phyloP scores from a whole-genome alignment of 148 eudicot species.

The Amaranthus cruentus region DNA sequence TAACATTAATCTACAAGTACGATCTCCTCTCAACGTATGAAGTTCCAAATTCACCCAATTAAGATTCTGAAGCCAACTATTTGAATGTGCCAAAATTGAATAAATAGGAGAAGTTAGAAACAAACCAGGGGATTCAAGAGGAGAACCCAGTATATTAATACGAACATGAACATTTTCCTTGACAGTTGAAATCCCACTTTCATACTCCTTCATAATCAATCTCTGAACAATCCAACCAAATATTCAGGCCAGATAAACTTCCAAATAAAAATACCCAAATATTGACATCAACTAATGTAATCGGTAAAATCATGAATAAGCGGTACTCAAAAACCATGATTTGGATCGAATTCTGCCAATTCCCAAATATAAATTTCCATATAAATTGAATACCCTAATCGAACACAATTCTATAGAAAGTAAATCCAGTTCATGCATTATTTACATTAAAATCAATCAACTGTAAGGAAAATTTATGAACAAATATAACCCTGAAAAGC shows the following conservation, averaged over 20 bases:
- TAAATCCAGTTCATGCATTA: not conserved
- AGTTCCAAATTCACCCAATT: not conserved
- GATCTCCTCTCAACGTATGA: not conserved
- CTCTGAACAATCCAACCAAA: constrained; percentile 32
- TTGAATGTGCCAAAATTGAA: not conserved
- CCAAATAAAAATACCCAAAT: not conserved
- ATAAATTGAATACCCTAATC: too few relatives aligned
- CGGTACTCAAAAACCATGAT: too few relatives aligned
- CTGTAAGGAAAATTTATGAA: not conserved
- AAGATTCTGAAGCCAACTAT: too few relatives aligned
- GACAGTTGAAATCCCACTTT: constrained; percentile 37
- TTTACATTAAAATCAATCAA: not conserved
- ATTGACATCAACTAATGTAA: too few relatives aligned
- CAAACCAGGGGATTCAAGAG: constrained; percentile 73
- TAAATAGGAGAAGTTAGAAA: not conserved
- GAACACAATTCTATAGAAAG: too few relatives aligned
- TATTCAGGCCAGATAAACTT: not conserved
- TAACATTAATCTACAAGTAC: too few relatives aligned
- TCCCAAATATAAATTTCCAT: too few relatives aligned
- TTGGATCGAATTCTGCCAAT: too few relatives aligned
- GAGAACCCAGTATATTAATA: constrained; percentile 62
- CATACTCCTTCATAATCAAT: constrained; percentile 37
- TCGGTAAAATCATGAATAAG: too few relatives aligned
- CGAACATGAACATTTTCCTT: constrained; percentile 81
- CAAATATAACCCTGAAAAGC: not conserved